These are phyloP conservation scores for Clitopilus hobsonii DNA, from an alignment of 768 basidiomycete species.

Conservation along the genomic window DNA sequence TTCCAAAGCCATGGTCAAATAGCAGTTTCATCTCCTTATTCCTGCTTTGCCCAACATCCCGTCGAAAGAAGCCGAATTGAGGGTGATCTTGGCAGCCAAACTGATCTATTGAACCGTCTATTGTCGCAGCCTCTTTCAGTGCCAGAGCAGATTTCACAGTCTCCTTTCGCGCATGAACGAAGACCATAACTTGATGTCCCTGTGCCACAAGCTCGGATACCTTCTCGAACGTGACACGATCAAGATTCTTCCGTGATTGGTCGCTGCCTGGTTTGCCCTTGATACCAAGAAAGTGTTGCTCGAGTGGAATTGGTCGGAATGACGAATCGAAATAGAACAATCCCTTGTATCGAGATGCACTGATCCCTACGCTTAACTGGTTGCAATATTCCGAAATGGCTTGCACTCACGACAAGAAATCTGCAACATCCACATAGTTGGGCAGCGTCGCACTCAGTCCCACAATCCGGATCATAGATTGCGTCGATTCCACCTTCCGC, in stretches of 20 bases:
- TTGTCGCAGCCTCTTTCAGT: constrained; percentile 69
- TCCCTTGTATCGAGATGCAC: constrained; percentile 82
- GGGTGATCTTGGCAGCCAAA: constrained; percentile 84
- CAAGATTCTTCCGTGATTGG: constrained; percentile 78
- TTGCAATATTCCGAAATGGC: neutral
- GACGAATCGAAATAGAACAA: constrained; percentile 98
- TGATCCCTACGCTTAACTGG: constrained; percentile 22
- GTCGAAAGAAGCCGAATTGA: constrained; percentile 69
- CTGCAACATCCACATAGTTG: constrained; percentile 94
- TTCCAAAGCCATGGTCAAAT: constrained; percentile 90
- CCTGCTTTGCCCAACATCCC: constrained; percentile 71
- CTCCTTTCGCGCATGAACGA: constrained; percentile 97
- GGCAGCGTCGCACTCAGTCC: constrained; percentile 95
- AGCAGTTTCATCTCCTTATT: constrained; percentile 98
- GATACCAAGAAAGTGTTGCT: constrained; percentile 95
- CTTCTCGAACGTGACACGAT: constrained; percentile 85
- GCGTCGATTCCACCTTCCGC: constrained; percentile 88
- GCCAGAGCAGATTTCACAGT: constrained; percentile 88
- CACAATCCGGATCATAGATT: constrained; percentile 93
- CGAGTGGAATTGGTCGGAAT: constrained; percentile 92
- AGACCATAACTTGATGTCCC: constrained; percentile 99
- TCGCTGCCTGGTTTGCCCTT: constrained; percentile 80
- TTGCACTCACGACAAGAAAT: constrained; percentile 73
- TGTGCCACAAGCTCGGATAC: constrained; percentile 82
- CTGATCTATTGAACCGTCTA: constrained; percentile 68